Percentiles rank a stretch among this genome's conserved stretches.
phyloP scores from a whole-genome alignment of 176 grass and related monocot species.

The Avena eriantha region DNA sequence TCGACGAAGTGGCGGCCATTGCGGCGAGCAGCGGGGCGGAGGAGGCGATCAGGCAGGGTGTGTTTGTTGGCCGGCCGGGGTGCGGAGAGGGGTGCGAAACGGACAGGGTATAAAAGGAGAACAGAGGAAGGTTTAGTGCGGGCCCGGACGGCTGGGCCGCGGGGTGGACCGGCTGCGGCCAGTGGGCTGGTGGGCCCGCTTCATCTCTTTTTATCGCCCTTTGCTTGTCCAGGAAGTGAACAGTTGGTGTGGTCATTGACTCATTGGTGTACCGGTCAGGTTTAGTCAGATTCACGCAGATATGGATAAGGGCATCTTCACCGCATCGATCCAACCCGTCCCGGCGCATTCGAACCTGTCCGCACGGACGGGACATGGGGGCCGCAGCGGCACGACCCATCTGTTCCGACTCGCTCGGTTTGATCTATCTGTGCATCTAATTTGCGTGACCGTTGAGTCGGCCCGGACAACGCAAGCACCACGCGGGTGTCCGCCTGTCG shows the following conservation, averaged over 20 bases:
- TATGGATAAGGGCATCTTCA: background rate
- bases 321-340: background rate
- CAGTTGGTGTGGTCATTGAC: background rate
- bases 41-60: background rate
- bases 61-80: background rate
- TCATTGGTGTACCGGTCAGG: background rate
- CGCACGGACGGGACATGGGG: too few species aligned
- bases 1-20: constrained; percentile 38
- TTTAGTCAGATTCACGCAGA: background rate
- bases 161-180: background rate
- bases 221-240: constrained; percentile 42
- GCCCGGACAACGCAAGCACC: too few species aligned
- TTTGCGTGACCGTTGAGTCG: too few species aligned
- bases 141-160: background rate
- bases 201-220: background rate
- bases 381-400: too few species aligned
- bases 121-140: background rate
- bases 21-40: background rate
- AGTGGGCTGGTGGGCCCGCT: constrained; percentile 8
- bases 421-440: too few species aligned
- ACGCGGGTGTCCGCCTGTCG: too few species aligned
- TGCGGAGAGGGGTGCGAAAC: background rate
- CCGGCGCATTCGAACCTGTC: too few species aligned
- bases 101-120: constrained; percentile 29
- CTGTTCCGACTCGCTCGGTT: too few species aligned